phyloP scores from a whole-genome alignment of 441 rosid genomes.

The Populus hybrid region DNA sequence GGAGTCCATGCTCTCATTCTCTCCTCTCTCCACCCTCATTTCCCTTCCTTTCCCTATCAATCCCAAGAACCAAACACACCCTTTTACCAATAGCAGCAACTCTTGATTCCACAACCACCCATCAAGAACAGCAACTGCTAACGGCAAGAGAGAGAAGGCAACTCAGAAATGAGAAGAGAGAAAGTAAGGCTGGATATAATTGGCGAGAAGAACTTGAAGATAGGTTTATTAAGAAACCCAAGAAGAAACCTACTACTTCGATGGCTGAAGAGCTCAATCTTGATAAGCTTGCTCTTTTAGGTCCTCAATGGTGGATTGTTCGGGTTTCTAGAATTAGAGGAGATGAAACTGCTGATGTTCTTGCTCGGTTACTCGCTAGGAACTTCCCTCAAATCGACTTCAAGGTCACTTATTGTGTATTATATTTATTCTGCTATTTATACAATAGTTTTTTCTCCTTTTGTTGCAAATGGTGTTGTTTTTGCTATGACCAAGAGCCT shows the following conservation, averaged over 20 bases:
- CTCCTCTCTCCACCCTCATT: slow-evolving; percentile 14
- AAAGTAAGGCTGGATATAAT: slow-evolving; percentile 49
- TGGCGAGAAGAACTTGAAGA: slow-evolving; percentile 89
- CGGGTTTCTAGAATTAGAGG: slow-evolving; percentile 55
- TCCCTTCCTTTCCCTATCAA: slow-evolving; percentile 17
- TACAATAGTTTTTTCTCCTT: not conserved
- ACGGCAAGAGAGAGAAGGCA: slow-evolving; percentile 81
- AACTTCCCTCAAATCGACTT: slow-evolving; percentile 56
- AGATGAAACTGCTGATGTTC: slow-evolving; percentile 52
- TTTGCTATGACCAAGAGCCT: not conserved
- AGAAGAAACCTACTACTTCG: slow-evolving; percentile 48
- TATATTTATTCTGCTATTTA: not conserved
- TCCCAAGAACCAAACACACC: slow-evolving; percentile 17
- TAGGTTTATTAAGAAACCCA: slow-evolving; percentile 64
- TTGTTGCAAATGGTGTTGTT: not conserved
- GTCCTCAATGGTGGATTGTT: slow-evolving; percentile 80
- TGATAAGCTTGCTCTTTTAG: slow-evolving; percentile 56
- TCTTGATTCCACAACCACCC: slow-evolving; percentile 31
- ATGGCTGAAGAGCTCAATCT: slow-evolving; percentile 61
- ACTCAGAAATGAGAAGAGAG: slow-evolving; percentile 69
- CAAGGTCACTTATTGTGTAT: slow-evolving; percentile 35
- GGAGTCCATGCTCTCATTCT: slow-evolving; percentile 44
- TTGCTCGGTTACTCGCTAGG: slow-evolving; percentile 53
- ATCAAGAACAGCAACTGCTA: slow-evolving; percentile 28
- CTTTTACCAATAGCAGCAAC: slow-evolving; percentile 35